Evolutionary conservation across 2,329 filamentous ascomycete species (phyloP), one percentile per base, ranked within the genome.

Genomic region (Conoideocrella luteorostrata): DNA sequence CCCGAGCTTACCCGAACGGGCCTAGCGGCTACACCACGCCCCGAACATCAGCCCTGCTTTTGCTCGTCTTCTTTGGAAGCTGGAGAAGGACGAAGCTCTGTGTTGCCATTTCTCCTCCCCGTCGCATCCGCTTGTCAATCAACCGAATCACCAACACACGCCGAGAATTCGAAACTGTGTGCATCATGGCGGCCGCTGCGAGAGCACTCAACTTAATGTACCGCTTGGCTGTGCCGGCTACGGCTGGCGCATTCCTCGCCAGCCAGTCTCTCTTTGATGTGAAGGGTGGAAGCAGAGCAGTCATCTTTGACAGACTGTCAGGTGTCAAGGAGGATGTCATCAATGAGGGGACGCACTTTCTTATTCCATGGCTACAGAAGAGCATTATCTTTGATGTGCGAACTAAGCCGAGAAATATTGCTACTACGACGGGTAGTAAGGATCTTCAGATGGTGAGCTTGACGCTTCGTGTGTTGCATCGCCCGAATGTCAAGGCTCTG

Each of bases 361-460:
- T 98, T 44, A 69, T 98, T 29, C 93, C 93, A 7, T 98, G 93
- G 93, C 71, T 98, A 64, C 93, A 98, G 70, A 85, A 82, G 68
- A 87, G 85, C 57, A 89, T 98, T 70, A 76, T 95, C 64, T 98
- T 95, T 66, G 93, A 98, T 72, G 93, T 98, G 53, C 84, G 93
- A 52, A 98, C 94, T 46, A 94, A 95, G 78, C 93, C 93, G 49
- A 80, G 93, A 63, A 97, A 95, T 67, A 97, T 98, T 65, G 88
- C 86, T 54, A 98, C 93, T 22, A 98, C 93, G 20, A 98, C 93
- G 11, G 93, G 93, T 47, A 91, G 85, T 78, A 98, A 98, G 80
- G 93, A 98, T 72, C 70, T 98, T 76, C 93, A 98, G 75, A 98
- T 98, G 93, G 93, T 98, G 61, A 96, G 89, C 77, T 78, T 98